Evolutionary conservation across 345 rosid genomes (phyloP), one percentile per base, ranked within the genome.

Genomic region (Viola odorata): DNA sequence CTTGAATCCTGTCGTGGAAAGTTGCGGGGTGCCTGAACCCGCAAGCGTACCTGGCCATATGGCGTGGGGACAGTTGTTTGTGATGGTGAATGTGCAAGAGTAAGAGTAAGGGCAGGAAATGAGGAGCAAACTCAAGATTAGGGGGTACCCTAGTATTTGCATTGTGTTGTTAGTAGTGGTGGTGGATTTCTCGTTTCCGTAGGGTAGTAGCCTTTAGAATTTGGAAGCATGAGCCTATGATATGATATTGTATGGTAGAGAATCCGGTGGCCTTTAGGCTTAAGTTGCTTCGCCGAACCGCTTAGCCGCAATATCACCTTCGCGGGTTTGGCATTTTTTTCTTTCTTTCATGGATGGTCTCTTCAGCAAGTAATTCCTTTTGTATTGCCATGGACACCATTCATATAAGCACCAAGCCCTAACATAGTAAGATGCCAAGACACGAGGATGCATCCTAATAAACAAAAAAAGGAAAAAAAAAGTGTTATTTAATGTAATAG

Each of bases 41-140:
- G 97, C 77, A 7, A 89, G 81, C 16, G 90, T 90, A 4, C 88
- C 95, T 0, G 91, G 96, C 97, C 97, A 87, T 75, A 87, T 85
- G 39, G 96, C 78, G 44, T 81, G 66, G 7, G 87, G 90, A 51
- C 96, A 89, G 64, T 83, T 81, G 73, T 89, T 92, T 3, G 82
- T 75, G 56, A 84, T 66, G 50, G 86, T 71, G 73, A 89, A 87
- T n/a, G 85, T 75, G 74, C 73, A 62, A 0, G 83, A 71, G 69
- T 65, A 58, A 40, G 80, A 80, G 55, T 38, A 39, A 50, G 78
- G 52, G 52, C 32, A 23, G 32, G 1, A 1, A 23, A 84, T 62
- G 11, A 85, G 52, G 49, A 74, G 45, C 64, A 73, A 53, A 60
- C 68, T 53, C 32, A 68, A 58, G 55, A 87, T 12, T 37, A 87